Percentiles rank a stretch among this genome's conserved stretches.
These are phyloP conservation scores for Aspergillus carlsbadensis DNA, from an alignment of 495 filamentous ascomycete species.

Conservation along the genomic window DNA sequence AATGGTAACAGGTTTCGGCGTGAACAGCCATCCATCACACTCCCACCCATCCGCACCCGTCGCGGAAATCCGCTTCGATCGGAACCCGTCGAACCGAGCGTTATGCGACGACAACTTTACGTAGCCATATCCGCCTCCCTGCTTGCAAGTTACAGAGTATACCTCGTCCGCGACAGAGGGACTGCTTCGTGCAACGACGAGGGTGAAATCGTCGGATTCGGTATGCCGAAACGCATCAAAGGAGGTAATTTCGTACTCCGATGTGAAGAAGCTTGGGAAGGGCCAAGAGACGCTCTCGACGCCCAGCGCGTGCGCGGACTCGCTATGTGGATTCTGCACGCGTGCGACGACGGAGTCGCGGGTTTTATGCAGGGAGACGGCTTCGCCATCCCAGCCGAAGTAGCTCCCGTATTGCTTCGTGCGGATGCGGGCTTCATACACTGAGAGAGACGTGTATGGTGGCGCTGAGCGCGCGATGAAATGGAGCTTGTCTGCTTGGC, in stretches of 20 bases:
- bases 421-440: constrained; percentile 3
- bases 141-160: not conserved
- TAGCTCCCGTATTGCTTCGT: constrained; percentile 6
- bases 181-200: constrained; percentile 3
- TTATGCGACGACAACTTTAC: constrained; percentile 9
- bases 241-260: constrained; percentile 4
- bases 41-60: constrained; percentile 2
- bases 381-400: constrained; percentile 6
- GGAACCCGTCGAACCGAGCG: constrained; percentile 4
- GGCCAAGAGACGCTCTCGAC: not conserved
- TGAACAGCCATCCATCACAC: constrained; percentile 8
- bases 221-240: not conserved
- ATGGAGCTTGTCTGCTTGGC: not conserved
- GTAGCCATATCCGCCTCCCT: not conserved
- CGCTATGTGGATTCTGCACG: not conserved
- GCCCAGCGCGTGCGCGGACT: not conserved
- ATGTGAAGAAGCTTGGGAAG: not conserved
- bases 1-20: not conserved
- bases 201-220: not conserved
- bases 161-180: constrained; percentile 2
- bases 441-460: not conserved
- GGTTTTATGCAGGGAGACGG: not conserved
- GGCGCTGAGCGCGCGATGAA: constrained; percentile 2
- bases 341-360: not conserved
- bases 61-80: not conserved